Base-by-base conservation (phyloP, 2,329 filamentous ascomycete genomes). In the Fusarium kyushuense region DNA sequence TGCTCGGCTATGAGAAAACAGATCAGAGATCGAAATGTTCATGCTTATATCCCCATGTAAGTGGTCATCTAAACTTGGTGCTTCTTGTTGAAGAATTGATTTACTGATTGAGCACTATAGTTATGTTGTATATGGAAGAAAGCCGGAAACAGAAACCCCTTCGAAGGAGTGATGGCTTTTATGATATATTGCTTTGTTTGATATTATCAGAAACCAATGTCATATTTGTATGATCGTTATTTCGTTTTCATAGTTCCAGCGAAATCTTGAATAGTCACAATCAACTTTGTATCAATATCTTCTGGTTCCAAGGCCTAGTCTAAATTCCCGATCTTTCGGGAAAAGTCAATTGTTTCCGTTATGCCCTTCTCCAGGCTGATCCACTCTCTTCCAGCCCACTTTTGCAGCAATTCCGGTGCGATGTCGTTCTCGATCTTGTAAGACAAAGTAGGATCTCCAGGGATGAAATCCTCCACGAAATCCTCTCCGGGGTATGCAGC, bases 301-400 rank as follows among this genome's bases (percentile, higher is more conserved):
- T 23, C 9, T 6, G 0, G 2, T 3, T 21, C 2, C 5, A 0
- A 2, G 32, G 5, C 1, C 8, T 29, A 63, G 10, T 64, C 61
- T 23, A 64, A 17, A 8, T 52, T 64, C 0, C 59, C 61, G 1
- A 59, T 19, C 25, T 64, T 53, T 19, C 25, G 41, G 1, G 59
- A 58, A 19, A 47, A 63, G 4, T 69, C 53, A 23, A 71, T 55
- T 0, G 49, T 59, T 27, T 71, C 69, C 2, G 30, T 62, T 0
- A 72, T 38, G 2, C 45, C 46, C 3, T 33, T 59, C 16, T 71
- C 57, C 3, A 72, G 33, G 2, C 25, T 29, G 0, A 69, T 65
- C 67, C 70, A 71, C 0, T 67, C 43, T 5, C 70, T 55, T 1
- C 61, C 70, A 6, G 70, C 70, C 70, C 70, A 72, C 8, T 72